These are phyloP conservation scores for Limnanthes douglasii DNA, from an alignment of 345 rosid species.

Conservation along the genomic window DNA sequence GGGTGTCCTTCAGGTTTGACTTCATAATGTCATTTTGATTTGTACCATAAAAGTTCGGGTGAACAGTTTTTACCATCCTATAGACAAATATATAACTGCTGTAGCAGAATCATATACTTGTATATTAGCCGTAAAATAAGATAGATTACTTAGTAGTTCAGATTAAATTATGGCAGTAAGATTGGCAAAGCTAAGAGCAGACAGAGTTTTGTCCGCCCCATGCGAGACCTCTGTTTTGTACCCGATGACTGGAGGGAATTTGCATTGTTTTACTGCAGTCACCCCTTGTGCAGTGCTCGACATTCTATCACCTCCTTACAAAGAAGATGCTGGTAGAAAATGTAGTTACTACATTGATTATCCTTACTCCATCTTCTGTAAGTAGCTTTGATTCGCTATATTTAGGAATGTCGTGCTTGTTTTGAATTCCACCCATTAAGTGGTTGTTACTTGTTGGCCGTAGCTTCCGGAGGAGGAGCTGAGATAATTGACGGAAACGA, in stretches of 20 bases:
- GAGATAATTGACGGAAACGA: slow-evolving; percentile 26
- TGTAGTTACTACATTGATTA: slow-evolving; percentile 80
- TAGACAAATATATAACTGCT: not conserved
- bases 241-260: slow-evolving; percentile 74
- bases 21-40: slow-evolving; percentile 1
- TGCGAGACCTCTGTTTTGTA: slow-evolving; percentile 52
- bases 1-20: slow-evolving; percentile 28
- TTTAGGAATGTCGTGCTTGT: not conserved
- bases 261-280: slow-evolving; percentile 88
- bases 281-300: slow-evolving; percentile 89
- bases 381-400: slow-evolving; percentile 4
- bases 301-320: slow-evolving; percentile 81
- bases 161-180: slow-evolving; percentile 34
- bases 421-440: not conserved
- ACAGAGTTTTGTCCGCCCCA: slow-evolving; percentile 56
- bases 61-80: not conserved
- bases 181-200: slow-evolving; percentile 47
- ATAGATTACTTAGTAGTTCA: slow-evolving; percentile 2
- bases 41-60: not conserved
- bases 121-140: not conserved
- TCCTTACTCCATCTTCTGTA: slow-evolving; percentile 54
- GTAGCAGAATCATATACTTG: not conserved
- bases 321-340: slow-evolving; percentile 55
- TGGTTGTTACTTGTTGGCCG: slow-evolving; percentile 1
- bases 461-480: slow-evolving; percentile 24